Evolutionary conservation across 768 basidiomycete genomes (phyloP).

Genomic region (Mrakia blollopis): DNA sequence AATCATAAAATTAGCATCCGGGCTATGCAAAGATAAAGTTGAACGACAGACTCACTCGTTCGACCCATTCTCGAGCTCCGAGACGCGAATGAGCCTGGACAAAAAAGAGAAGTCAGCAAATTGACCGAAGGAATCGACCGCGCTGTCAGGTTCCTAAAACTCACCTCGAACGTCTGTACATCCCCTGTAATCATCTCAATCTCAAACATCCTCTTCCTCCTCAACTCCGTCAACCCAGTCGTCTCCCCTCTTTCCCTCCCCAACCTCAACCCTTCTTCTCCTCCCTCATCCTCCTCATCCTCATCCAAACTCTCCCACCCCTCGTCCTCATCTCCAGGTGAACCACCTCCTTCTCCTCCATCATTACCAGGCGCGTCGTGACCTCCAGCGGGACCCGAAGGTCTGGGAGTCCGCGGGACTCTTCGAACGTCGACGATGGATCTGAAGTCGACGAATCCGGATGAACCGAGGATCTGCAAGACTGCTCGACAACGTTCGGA

Average conservation of each 20-base stretch:
- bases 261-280: conserved; percentile 27
- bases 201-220: conserved; percentile 70
- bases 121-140: neutral
- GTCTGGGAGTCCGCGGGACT: conserved; percentile 41
- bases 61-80: conserved; percentile 79
- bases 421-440: conserved; percentile 61
- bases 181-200: conserved; percentile 64
- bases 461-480: conserved; percentile 41
- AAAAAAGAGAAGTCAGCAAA: neutral
- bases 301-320: conserved; percentile 29
- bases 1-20: conserved; percentile 43
- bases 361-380: neutral
- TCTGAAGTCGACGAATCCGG: conserved; percentile 66
- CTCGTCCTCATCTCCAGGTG: conserved; percentile 34
- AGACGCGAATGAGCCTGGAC: conserved; percentile 57
- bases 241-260: conserved; percentile 31
- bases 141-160: neutral
- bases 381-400: neutral
- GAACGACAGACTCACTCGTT: conserved; percentile 53
- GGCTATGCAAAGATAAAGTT: neutral
- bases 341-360: neutral
- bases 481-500: conserved; percentile 41
- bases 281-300: conserved; percentile 32
- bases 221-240: conserved; percentile 44
- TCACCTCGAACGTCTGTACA: conserved; percentile 72